A percentile compares a stretch with the other conserved stretches of the same genome.
Evolutionary conservation across 2,329 filamentous ascomycete genomes (phyloP).

Genomic region (Geoglossum cookeanum): DNA sequence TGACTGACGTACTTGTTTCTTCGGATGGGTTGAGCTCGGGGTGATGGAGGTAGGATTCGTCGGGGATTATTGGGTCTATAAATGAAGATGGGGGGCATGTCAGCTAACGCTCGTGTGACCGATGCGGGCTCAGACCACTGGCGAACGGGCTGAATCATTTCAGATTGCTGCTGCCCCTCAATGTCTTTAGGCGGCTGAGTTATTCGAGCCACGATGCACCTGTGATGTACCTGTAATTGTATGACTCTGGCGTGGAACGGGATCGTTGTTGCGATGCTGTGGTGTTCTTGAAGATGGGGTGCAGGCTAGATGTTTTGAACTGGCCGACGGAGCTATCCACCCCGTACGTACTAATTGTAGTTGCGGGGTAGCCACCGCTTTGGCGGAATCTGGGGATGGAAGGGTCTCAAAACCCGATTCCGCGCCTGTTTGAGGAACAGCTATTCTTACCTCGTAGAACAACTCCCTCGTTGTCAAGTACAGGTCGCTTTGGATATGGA

Average conservation of each 20-base stretch:
- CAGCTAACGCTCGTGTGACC: conserved; percentile 4
- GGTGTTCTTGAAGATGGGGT: neutral
- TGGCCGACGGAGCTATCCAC: neutral
- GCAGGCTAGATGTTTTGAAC: neutral
- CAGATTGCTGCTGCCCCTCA: neutral
- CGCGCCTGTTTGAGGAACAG: neutral
- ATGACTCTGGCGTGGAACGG: neutral
- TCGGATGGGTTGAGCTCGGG: neutral
- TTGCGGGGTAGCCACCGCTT: neutral
- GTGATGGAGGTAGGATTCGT: neutral
- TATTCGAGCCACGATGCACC: neutral
- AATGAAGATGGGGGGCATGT: neutral
- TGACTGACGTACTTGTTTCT: conserved; percentile 1
- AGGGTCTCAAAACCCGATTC: neutral
- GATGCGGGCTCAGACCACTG: neutral
- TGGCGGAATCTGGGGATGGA: neutral
- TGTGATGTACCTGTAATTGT: neutral
- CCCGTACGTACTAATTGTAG: neutral
- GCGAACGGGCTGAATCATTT: neutral
- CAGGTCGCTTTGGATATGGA: neutral
- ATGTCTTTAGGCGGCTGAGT: neutral
- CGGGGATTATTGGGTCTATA: neutral
- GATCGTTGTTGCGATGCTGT: neutral
- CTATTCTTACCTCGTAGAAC: neutral
- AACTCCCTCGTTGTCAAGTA: neutral